Conservation (phyloP, 208 protist genomes). For the Crithidia acanthocephali region DNA sequence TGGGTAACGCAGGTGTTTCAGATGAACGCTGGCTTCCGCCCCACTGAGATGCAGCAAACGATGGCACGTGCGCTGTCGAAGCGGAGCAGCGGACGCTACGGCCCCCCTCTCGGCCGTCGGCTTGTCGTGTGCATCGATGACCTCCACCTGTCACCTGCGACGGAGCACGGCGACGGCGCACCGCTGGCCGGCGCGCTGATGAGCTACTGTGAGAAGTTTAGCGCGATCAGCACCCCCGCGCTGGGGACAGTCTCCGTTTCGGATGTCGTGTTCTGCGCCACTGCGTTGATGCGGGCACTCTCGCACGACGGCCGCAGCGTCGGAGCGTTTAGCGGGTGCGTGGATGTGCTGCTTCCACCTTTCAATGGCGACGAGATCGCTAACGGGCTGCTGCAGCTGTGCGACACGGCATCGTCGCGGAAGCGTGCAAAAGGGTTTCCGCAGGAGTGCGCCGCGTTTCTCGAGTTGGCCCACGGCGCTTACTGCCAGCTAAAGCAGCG, state of each 20-base stretch:
- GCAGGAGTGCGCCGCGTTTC: conserved; percentile 46
- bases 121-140: conserved; percentile 90
- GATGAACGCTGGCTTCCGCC: conserved; percentile 49
- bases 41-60: conserved; percentile 57
- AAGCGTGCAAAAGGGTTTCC: conserved; percentile 61
- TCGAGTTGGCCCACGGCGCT: conserved; percentile 48
- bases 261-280: conserved; percentile 71
- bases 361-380: conserved; percentile 69
- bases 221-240: conserved; percentile 60
- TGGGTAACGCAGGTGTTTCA: conserved; percentile 67
- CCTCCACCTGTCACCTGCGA: conserved; percentile 57
- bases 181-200: conserved; percentile 60
- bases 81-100: conserved; percentile 56
- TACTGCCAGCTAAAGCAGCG: conserved; percentile 18
- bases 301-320: conserved; percentile 17
- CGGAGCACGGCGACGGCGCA: conserved; percentile 10
- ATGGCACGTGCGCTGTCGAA: conserved; percentile 54
- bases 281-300: conserved; percentile 21
- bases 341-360: conserved; percentile 60
- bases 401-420: conserved; percentile 50
- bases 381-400: conserved; percentile 55
- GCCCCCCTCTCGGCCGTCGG: conserved; percentile 61
- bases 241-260: conserved; percentile 56
- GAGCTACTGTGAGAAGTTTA: conserved; percentile 68
- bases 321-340: conserved; percentile 36